Evolutionary conservation across 192 early-diverging fungal genomes (phyloP), one percentile per base, ranked within the genome.

Genomic region (Thoreauomyces humboldtii): DNA sequence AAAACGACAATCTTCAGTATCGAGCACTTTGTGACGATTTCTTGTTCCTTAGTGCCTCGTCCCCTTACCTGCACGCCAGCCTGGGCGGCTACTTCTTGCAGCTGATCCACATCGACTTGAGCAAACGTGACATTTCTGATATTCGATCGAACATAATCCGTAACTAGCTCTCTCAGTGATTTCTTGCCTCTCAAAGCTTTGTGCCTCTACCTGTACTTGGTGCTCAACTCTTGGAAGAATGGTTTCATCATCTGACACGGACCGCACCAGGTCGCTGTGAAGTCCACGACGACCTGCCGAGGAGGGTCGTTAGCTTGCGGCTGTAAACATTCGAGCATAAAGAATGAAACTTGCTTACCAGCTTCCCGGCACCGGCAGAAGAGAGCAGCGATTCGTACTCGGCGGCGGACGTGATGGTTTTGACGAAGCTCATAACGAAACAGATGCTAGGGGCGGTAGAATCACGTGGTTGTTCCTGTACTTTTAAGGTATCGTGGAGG

Each of bases 51-150:
- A n/a, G n/a, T n/a, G n/a, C n/a, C n/a, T n/a, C n/a, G n/a, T n/a
- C n/a, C n/a, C n/a, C n/a, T n/a, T n/a, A n/a, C n/a, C n/a, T n/a
- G n/a, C 17, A 52, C 50, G 9, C 68, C 60, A 38, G 71, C 63
- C 24, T 64, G 56, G 28, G 41, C 41, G 7, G 76, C 69, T 17
- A 69, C 65, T 67, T 74, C 70, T 63, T 72, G 34, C 9, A 75
- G 31, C 47, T 70, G 27, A 55, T 82, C 80, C 22, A 82, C 77
- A 69, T 82, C 80, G 17, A 81, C 70, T 27, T 73, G 62, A 17
- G 67, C 51, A 58, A 78, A 81, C 2, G 54, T 57, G 15, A 76
- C 76, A 59, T 78, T 64, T 58, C 59, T 64, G 59, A 55, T n/a
- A n/a, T n/a, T n/a, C n/a, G n/a, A n/a, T n/a, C n/a, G n/a, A n/a